Evolutionary conservation across 768 basidiomycete species (phyloP).

Genomic region (Kondoa malvinella): DNA sequence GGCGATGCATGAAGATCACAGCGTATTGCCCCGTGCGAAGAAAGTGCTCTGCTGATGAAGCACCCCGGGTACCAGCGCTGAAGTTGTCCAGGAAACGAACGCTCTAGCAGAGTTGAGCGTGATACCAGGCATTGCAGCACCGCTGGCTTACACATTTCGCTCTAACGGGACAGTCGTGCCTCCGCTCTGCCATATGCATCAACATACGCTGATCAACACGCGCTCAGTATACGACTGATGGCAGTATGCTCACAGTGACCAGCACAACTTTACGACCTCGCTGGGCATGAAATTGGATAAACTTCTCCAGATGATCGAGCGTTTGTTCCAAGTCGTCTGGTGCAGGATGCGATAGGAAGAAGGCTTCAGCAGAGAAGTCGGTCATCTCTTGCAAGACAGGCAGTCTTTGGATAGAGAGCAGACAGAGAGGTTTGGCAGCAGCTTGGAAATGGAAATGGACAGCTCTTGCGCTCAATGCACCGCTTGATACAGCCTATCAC

Average conservation of each 20-base stretch:
- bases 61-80: conserved; percentile 95
- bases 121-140: too few species aligned
- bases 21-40: conserved; percentile 71
- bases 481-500: too few species aligned
- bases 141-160: conserved; percentile 90
- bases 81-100: conserved; percentile 98
- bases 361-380: conserved; percentile 30
- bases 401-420: too few species aligned
- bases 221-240: background rate
- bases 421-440: too few species aligned
- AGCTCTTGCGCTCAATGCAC: too few species aligned
- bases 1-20: conserved; percentile 95
- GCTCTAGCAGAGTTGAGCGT: too few species aligned
- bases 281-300: conserved; percentile 50
- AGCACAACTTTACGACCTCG: conserved; percentile 64
- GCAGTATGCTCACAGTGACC: conserved; percentile 58
- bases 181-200: conserved; percentile 50
- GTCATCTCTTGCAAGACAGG: too few species aligned
- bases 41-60: conserved; percentile 96
- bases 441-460: too few species aligned
- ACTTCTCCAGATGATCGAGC: conserved; percentile 47
- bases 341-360: conserved; percentile 72
- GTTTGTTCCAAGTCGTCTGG: conserved; percentile 57
- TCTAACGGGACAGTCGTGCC: conserved; percentile 96
- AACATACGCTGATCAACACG: background rate